Conservation (phyloP, 164 flowering plant genomes). For the Litsea cubeba region DNA sequence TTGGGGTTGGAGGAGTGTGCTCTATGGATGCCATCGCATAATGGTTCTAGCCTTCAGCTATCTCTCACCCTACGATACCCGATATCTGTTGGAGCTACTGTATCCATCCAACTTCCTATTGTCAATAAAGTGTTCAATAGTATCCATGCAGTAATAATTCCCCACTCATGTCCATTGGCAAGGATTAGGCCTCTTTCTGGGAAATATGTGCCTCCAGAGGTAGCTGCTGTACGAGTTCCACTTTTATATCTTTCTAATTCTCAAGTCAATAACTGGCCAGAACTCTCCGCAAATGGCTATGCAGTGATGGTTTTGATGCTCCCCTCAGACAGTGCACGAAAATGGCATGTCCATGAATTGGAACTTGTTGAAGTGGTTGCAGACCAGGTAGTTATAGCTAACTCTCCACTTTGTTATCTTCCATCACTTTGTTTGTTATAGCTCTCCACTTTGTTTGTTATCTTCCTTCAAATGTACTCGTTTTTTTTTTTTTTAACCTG, state of each 20-base stretch:
- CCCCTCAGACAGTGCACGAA: constrained; percentile 78
- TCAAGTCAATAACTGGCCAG: constrained; percentile 78
- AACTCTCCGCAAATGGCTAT: constrained; percentile 66
- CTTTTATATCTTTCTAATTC: constrained; percentile 74
- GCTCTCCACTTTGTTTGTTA: neutral
- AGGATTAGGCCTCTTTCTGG: constrained; percentile 57
- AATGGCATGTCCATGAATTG: constrained; percentile 84
- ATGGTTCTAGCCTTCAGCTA: constrained; percentile 75
- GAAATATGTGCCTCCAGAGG: constrained; percentile 67
- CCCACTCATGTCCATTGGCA: constrained; percentile 68
- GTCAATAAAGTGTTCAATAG: constrained; percentile 65
- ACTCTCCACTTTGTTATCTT: neutral
- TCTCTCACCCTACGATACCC: constrained; percentile 70
- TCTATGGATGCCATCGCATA: constrained; percentile 83
- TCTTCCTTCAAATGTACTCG: neutral
- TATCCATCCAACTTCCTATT: constrained; percentile 73
- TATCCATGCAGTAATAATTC: constrained; percentile 62
- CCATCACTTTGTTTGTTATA: neutral
- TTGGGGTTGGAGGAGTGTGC: constrained; percentile 85
- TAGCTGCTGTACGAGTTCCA: constrained; percentile 86
- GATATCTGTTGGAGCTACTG: constrained; percentile 60
- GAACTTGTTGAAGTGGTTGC: constrained; percentile 94
- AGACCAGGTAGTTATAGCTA: constrained; percentile 54
- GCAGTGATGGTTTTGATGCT: constrained; percentile 92
- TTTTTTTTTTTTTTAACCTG: neutral